phyloP scores from a whole-genome alignment of 345 rosid species.

The Eucalyptus cladocalyx region DNA sequence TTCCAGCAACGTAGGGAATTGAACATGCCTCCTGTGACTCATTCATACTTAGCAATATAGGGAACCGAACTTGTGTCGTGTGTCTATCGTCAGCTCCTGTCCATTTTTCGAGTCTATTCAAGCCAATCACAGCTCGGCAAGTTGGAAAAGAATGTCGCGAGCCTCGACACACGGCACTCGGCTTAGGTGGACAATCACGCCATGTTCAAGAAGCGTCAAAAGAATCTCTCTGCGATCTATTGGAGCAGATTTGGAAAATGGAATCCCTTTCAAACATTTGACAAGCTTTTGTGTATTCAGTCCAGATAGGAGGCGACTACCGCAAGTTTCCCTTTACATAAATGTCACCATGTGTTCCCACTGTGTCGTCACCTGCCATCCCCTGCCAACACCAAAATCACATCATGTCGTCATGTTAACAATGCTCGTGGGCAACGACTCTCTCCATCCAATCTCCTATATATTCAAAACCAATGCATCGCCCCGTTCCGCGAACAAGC shows the following conservation, averaged over 20 bases:
- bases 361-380: neutral
- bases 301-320: neutral
- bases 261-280: neutral
- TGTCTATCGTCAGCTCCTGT: neutral
- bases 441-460: neutral
- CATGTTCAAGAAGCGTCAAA: neutral
- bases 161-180: neutral
- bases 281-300: neutral
- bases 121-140: neutral
- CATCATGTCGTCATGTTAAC: neutral
- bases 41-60: neutral
- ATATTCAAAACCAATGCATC: neutral
- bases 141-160: too few relatives aligned
- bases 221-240: neutral
- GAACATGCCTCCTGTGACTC: neutral
- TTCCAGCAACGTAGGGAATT: neutral
- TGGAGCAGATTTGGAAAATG: neutral
- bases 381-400: neutral
- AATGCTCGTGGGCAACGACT: neutral
- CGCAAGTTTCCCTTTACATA: neutral
- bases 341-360: neutral
- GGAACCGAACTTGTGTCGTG: neutral
- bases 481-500: neutral
- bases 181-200: neutral
- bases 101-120: neutral